phyloP scores from a whole-genome alignment of 345 rosid genomes.

The Lumnitzera littorea region DNA sequence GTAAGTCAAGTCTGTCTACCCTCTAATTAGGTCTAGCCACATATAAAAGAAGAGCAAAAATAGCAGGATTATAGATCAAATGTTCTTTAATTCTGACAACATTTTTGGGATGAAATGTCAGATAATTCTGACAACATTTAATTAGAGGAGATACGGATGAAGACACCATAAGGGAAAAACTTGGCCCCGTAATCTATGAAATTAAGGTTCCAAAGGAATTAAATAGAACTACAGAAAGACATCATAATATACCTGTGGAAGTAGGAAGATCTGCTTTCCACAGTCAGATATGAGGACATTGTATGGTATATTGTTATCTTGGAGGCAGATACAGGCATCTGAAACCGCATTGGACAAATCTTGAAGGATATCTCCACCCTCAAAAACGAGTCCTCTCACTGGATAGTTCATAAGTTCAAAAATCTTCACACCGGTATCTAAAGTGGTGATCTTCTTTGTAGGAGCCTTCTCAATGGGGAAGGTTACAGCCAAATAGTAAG shows the following conservation, averaged over 20 bases:
- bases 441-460: slow-evolving; percentile 39
- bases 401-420: slow-evolving; percentile 69
- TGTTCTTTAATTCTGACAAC: not conserved
- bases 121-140: not conserved
- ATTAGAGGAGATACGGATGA: too few species aligned
- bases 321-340: slow-evolving; percentile 74
- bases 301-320: slow-evolving; percentile 83
- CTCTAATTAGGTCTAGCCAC: too few species aligned
- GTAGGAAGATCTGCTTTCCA: slow-evolving; percentile 66
- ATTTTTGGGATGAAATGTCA: too few species aligned
- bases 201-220: too few species aligned
- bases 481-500: slow-evolving; percentile 68
- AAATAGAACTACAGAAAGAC: not conserved
- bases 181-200: too few species aligned
- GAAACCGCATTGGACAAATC: slow-evolving; percentile 54
- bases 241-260: slow-evolving; percentile 68
- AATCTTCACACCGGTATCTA: slow-evolving; percentile 45
- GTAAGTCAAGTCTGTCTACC: too few species aligned
- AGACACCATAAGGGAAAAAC: too few species aligned
- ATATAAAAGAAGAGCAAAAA: not conserved
- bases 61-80: too few species aligned
- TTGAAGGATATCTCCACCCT: slow-evolving; percentile 56
- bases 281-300: slow-evolving; percentile 77
- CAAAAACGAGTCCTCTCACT: slow-evolving; percentile 80
- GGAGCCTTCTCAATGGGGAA: slow-evolving; percentile 90